Conservation (phyloP, 306 rosid genomes). For the Spatholobus suberectus region DNA sequence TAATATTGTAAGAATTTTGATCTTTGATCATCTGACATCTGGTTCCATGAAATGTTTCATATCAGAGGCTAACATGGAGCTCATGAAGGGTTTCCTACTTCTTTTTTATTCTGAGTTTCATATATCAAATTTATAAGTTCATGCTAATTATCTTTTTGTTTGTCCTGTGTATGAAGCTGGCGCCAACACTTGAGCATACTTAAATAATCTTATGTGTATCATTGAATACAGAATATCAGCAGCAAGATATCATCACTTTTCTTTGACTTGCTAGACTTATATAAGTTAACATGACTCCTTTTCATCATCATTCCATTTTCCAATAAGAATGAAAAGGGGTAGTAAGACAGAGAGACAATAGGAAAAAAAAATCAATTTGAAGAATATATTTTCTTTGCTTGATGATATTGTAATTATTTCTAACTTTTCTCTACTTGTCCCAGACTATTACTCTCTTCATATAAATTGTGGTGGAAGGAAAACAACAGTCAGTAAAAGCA, state of each 20-base stretch:
- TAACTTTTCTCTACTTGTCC: not conserved
- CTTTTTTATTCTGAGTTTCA: not conserved
- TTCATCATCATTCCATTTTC: not conserved
- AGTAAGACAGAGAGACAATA: not conserved
- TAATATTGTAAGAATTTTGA: not conserved
- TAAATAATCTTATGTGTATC: not conserved
- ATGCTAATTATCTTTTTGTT: not conserved
- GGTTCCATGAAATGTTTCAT: not conserved
- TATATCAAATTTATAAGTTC: not conserved
- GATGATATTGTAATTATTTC: not conserved
- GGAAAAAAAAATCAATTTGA: not conserved
- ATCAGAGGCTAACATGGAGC: not conserved
- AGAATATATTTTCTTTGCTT: not conserved
- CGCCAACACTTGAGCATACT: not conserved
- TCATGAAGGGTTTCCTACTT: not conserved
- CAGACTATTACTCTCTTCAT: conserved; percentile 57
- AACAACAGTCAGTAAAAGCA: conserved; percentile 23
- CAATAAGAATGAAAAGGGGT: too few relatives aligned
- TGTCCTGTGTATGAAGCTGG: not conserved
- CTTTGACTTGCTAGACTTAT: not conserved
- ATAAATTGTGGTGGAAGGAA: conserved; percentile 69
- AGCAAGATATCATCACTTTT: not conserved
- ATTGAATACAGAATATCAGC: not conserved
- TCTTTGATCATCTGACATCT: not conserved
- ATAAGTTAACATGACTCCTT: not conserved